Evolutionary conservation across 768 basidiomycete species (phyloP), one percentile per base, ranked within the genome.

Genomic region (Pleurotus ostreatus): DNA sequence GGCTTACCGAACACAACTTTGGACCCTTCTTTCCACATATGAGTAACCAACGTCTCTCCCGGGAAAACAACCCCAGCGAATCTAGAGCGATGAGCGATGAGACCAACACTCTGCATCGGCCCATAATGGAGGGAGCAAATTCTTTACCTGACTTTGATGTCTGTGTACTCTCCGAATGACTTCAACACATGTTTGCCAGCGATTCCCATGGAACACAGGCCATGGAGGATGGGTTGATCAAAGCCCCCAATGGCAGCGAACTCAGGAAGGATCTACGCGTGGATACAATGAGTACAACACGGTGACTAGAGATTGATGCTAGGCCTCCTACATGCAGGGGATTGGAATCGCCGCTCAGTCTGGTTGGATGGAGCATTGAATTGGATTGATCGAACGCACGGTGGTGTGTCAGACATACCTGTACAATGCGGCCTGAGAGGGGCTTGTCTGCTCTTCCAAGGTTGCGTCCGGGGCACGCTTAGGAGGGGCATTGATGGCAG

Each of bases 1-100:
- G 8, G 80, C 92, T 68, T 63, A 97, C 94, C 76, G 70, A 99
- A 99, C 49, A 98, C 85, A 55, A 98, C 86, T 72, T 86, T 97
- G 59, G 80, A 71, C 2, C 88, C 91, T 63, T 97, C 94, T 69
- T 94, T 97, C 97, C 97, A 99, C 96, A 98, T 98, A 68, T 92
- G 86, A 0, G 96, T 99, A 12, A 94, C 77, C 52, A 98, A 79
- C 1, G 96, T 98, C 72, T 98, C 94, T 0, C 95, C 96, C 2
- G 96, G 97, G 67, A 88, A 95, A 20, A 98, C 93, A 2, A 92
- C 85, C 2, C 93, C 94, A 0, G 89, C 84, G 70, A 98, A 96
- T 34, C 89, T 89, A 41, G 22, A 12, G 46, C 34, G 34, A 39
- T 12, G 16, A 46, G 16, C 37, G 37, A 39, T 15, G 37, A 20